These are phyloP conservation scores for Tolypocladium tropicale DNA, from an alignment of 2,329 filamentous ascomycete species.

Conservation along the genomic window DNA sequence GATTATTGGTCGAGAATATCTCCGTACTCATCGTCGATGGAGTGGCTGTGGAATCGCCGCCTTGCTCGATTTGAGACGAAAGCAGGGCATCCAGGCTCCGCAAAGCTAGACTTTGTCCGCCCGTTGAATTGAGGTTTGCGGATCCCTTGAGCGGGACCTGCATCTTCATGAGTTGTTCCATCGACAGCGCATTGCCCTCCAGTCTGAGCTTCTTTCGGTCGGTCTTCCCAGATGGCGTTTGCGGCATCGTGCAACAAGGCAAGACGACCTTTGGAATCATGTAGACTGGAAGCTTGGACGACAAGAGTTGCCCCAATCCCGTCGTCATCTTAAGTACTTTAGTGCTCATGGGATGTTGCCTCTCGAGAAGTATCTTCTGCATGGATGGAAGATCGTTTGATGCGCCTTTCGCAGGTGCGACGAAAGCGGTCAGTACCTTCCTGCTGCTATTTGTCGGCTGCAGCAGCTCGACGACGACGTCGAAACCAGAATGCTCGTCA, in stretches of 20 bases:
- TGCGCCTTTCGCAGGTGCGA: background rate
- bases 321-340: background rate
- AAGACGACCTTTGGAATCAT: conserved; percentile 1
- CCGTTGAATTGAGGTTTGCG: background rate
- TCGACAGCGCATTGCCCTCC: background rate
- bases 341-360: background rate
- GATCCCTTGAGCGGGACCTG: background rate
- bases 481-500: background rate
- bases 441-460: background rate
- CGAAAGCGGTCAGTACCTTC: background rate
- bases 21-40: background rate
- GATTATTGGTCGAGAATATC: background rate
- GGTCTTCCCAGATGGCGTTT: conserved; percentile 1
- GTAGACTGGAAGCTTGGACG: background rate
- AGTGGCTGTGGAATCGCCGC: background rate
- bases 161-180: background rate
- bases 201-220: background rate
- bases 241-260: background rate
- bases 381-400: background rate
- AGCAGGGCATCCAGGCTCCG: background rate
- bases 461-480: background rate
- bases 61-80: background rate
- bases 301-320: background rate
- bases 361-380: background rate
- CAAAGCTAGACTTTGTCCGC: background rate